Base-by-base conservation (phyloP, 257 asterid species). In the Solanum tarapatanum region DNA sequence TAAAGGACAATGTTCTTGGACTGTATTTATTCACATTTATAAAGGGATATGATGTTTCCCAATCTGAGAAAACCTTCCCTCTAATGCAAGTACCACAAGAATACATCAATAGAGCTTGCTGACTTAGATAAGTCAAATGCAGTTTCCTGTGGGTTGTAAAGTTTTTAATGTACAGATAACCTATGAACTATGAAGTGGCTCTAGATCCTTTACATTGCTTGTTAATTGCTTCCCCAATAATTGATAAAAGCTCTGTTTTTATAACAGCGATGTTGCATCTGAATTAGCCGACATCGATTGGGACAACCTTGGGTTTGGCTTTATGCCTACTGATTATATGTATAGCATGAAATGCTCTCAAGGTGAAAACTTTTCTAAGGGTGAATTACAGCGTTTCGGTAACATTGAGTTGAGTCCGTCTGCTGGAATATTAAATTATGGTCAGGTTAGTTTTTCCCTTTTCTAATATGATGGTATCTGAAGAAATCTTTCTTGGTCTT, bases 331-430 rank as follows among this genome's bases (percentile, higher is more conserved):
- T 72, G 99, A 97, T 92, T 96, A 94, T 88, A 97, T 97, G 99
- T 97, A 95, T 88, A 84, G 88, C 88, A 96, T 94, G 97, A 96
- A 94, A 87, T 97, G 99, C 90, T 83, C 95, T 83, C 93, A 92
- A 89, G 97, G 93, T 3, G 98, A 93, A 91, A 79, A 84, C 75
- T 97, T 97, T 88, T 73, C 94, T 10, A 90, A 92, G 60, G 99
- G 98, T 43, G 98, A 94, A 88, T 90, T 97, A 76, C 94, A 91
- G 91, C 90, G 98, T 73, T 97, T 97, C 84, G 98, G 99, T 76
- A 97, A 97, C 93, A 94, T 96, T 85, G 99, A 96, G 91, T 89
- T 97, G 96, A 96, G 95, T 91, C 99, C 99, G 7, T 97, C 97
- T 83, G 92, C 99, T 72, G 98, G 99, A 37, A 89, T 96, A 91